Evolutionary conservation across 495 filamentous ascomycete genomes (phyloP).

Genomic region (Jackrogersella minutella): DNA sequence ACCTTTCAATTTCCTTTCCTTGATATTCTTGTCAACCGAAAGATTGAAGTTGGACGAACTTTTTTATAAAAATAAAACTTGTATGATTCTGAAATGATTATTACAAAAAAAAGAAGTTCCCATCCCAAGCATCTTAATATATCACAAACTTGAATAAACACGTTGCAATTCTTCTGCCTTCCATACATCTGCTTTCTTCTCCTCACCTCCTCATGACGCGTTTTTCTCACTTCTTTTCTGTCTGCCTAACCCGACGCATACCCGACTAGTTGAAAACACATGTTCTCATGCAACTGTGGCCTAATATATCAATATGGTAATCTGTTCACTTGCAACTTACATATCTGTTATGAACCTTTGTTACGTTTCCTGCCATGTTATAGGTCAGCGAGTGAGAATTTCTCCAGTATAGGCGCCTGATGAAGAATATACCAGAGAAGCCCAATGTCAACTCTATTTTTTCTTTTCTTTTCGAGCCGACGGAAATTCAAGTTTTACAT

Average conservation of each 20-base stretch:
- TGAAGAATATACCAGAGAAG: not conserved
- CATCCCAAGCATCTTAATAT: not conserved
- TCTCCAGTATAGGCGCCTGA: not conserved
- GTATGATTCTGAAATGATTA: not conserved
- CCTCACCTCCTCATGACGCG: slow-evolving; percentile 11
- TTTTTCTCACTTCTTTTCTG: slow-evolving; percentile 6
- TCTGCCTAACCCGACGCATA: slow-evolving; percentile 23
- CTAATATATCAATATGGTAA: not conserved
- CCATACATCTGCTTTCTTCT: not conserved
- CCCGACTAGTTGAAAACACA: slow-evolving; percentile 9
- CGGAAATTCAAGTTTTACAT: not conserved
- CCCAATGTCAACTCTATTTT: not conserved
- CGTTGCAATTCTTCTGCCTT: slow-evolving; percentile 17
- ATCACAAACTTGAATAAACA: slow-evolving; percentile 9
- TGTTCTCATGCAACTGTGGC: slow-evolving; percentile 10
- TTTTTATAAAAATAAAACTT: no score
- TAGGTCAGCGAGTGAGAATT: not conserved
- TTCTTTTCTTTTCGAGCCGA: no score
- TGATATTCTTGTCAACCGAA: not conserved
- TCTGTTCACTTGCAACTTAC: not conserved
- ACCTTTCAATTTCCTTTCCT: not conserved
- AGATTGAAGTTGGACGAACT: not conserved
- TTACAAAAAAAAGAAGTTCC: no score
- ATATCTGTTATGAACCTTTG: not conserved
- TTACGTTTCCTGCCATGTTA: not conserved